A percentile compares a stretch with the other conserved stretches of the same genome.
Evolutionary conservation across 2,329 filamentous ascomycete species (phyloP).

Genomic region (Coniochaeta sp.): DNA sequence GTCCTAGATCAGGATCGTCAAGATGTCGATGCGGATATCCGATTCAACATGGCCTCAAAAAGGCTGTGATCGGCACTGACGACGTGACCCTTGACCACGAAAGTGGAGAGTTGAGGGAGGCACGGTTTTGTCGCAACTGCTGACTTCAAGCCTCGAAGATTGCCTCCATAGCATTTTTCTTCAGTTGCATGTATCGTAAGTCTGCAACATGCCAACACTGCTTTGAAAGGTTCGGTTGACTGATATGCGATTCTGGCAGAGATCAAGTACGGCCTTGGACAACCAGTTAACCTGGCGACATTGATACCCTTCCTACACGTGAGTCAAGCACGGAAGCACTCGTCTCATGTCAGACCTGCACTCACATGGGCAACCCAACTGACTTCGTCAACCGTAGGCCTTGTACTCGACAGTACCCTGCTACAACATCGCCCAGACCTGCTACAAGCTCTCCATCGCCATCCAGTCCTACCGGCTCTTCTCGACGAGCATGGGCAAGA

Average conservation of each 20-base stretch:
- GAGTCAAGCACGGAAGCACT: background rate
- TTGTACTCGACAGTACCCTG: slow-evolving; percentile 17
- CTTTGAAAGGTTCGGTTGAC: background rate
- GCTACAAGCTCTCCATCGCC: slow-evolving; percentile 20
- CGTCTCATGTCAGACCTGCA: background rate
- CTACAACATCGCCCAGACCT: slow-evolving; percentile 16
- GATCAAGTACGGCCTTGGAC: slow-evolving; percentile 13
- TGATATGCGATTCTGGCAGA: slow-evolving; percentile 5
- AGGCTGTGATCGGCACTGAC: background rate
- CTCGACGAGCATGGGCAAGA: slow-evolving; percentile 12
- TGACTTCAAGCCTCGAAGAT: slow-evolving; percentile 3
- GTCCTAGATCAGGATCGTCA: background rate
- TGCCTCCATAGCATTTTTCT: slow-evolving; percentile 11
- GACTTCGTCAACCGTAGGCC: slow-evolving; percentile 4
- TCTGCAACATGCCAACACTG: background rate
- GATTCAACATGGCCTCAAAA: background rate
- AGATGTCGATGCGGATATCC: background rate
- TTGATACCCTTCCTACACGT: slow-evolving; percentile 8
- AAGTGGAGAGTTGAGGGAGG: background rate
- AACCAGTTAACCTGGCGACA: slow-evolving; percentile 2
- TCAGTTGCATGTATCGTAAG: slow-evolving; percentile 12
- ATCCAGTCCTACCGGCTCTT: slow-evolving; percentile 19
- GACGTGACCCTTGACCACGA: background rate
- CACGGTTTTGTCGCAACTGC: background rate
- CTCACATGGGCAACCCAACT: background rate